phyloP scores from a whole-genome alignment of 257 asterid genomes.

The Leptodermis oblonga region DNA sequence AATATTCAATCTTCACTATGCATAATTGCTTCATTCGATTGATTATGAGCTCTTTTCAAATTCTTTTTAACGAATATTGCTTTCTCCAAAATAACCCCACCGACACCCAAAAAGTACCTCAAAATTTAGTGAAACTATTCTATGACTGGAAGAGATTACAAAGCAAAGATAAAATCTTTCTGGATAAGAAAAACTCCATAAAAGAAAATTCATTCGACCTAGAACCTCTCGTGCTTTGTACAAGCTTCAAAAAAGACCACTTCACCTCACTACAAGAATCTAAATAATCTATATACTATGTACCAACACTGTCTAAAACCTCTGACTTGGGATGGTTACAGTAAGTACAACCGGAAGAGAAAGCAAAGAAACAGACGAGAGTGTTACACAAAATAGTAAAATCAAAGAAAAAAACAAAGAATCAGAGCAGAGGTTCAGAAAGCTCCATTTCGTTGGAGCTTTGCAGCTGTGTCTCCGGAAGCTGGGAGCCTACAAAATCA shows the following conservation, averaged over 20 bases:
- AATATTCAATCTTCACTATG: too few relatives aligned
- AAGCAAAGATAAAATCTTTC: background rate
- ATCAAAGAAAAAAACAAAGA: background rate
- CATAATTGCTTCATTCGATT: too few relatives aligned
- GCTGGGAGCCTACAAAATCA: conserved; percentile 59
- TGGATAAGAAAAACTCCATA: background rate
- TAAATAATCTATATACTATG: conserved; percentile 15
- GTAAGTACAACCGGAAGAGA: conserved; percentile 14
- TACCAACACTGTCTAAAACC: background rate
- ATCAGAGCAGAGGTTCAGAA: conserved; percentile 86
- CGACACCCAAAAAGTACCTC: too few relatives aligned
- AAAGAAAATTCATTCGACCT: background rate
- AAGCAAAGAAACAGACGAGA: background rate
- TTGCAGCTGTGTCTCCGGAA: conserved; percentile 39
- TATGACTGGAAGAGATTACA: background rate
- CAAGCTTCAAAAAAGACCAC: background rate
- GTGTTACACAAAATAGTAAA: background rate
- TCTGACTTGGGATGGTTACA: conserved; percentile 14
- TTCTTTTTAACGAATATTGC: too few relatives aligned
- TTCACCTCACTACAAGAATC: background rate
- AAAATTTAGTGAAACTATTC: background rate
- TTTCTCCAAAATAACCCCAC: too few relatives aligned
- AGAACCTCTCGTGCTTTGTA: background rate
- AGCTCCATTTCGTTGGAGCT: conserved; percentile 93
- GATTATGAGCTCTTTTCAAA: too few relatives aligned